phyloP scores from a whole-genome alignment of 2,329 filamentous ascomycete species.

The Bipolaris victoriae region DNA sequence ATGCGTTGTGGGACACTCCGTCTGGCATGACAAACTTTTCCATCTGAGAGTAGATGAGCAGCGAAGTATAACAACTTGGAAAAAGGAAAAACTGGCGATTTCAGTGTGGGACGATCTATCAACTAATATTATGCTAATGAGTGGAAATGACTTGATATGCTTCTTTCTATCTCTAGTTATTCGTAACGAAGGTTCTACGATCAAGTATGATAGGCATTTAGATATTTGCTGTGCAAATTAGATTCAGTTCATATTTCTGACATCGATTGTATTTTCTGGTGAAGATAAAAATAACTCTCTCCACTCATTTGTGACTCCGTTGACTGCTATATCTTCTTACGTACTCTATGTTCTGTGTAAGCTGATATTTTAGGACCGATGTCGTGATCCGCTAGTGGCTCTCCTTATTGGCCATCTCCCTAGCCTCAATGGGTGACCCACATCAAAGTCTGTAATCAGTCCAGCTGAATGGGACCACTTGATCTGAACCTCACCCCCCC shows the following conservation, averaged over 20 bases:
- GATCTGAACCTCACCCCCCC: neutral
- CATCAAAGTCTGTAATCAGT: constrained; percentile 10
- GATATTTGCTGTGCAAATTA: neutral
- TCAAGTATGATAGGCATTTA: too few relatives aligned
- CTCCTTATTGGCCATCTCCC: constrained; percentile 1
- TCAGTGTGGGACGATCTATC: neutral
- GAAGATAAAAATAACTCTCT: too few relatives aligned
- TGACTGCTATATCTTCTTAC: neutral
- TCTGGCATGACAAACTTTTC: constrained; percentile 44
- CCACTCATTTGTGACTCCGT: neutral
- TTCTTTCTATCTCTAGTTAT: too few relatives aligned
- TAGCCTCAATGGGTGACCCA: constrained; percentile 1
- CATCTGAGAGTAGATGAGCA: constrained; percentile 16
- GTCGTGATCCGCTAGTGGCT: constrained; percentile 6
- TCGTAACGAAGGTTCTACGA: too few relatives aligned
- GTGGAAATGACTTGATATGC: too few relatives aligned
- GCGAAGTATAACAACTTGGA: neutral
- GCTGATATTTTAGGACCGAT: constrained; percentile 1
- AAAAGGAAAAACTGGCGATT: neutral
- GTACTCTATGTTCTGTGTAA: neutral
- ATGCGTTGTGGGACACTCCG: constrained; percentile 47
- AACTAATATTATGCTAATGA: neutral
- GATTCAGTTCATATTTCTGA: neutral
- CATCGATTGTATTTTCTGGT: too few relatives aligned
- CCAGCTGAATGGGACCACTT: neutral